Evolutionary conservation across 441 rosid genomes (phyloP).

Genomic region (Gossypium gossypioides): DNA sequence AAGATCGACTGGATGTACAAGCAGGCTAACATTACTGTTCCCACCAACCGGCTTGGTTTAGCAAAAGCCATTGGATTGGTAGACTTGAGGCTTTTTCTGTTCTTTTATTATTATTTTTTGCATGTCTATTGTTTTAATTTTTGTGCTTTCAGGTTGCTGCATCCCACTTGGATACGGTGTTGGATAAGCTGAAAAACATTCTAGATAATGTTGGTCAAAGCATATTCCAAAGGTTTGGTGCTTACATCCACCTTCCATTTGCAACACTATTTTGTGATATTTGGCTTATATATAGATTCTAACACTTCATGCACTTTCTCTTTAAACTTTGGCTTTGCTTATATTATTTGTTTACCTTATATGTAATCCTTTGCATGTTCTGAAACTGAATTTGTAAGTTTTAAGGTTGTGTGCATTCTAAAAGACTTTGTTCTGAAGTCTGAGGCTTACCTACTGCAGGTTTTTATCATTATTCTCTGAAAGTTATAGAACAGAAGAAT

Average conservation of each 20-base stretch:
- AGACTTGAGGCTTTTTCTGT: constrained; percentile 17
- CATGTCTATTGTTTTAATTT: constrained; percentile 17
- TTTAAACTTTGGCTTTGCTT: background rate
- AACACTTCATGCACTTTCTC: constrained; percentile 5
- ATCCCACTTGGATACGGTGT: constrained; percentile 88
- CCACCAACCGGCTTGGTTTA: constrained; percentile 89
- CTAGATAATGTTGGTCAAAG: constrained; percentile 80
- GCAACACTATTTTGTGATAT: background rate
- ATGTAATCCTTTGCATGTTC: background rate
- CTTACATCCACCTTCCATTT: background rate
- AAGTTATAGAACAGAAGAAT: constrained; percentile 68
- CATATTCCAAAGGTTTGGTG: constrained; percentile 68
- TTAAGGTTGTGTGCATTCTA: background rate
- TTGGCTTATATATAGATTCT: background rate
- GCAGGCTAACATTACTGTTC: constrained; percentile 81
- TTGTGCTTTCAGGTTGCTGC: constrained; percentile 76
- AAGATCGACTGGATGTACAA: constrained; percentile 92
- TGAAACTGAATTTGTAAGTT: background rate
- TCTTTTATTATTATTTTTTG: constrained; percentile 5
- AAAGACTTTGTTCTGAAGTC: constrained; percentile 11
- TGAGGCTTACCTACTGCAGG: constrained; percentile 37
- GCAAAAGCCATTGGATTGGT: constrained; percentile 99
- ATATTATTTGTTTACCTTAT: background rate
- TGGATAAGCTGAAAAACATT: constrained; percentile 86
- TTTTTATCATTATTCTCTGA: constrained; percentile 81